Evolutionary conservation across 768 basidiomycete species (phyloP).

Genomic region (Amyloporia xantha): DNA sequence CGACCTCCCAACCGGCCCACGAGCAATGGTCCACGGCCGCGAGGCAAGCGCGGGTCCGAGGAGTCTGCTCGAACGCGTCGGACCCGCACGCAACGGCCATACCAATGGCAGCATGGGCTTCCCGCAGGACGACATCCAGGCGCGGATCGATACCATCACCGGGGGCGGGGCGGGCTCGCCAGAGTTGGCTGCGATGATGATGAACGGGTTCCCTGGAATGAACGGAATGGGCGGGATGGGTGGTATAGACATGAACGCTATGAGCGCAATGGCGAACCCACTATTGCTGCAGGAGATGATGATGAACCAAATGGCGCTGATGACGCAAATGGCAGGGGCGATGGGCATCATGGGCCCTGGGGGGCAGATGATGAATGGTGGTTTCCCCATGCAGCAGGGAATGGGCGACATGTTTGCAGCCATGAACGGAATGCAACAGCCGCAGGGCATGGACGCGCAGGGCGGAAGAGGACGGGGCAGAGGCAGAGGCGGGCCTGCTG

Average conservation of each 20-base stretch:
- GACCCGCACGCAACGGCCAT: conserved; percentile 28
- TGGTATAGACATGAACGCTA: conserved; percentile 59
- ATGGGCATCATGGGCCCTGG: conserved; percentile 72
- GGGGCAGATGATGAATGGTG: conserved; percentile 52
- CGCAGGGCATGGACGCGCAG: conserved; percentile 37
- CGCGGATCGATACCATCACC: conserved; percentile 74
- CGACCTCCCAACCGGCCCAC: conserved; percentile 78
- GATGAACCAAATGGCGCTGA: conserved; percentile 88
- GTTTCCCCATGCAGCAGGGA: conserved; percentile 52
- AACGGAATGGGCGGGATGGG: conserved; percentile 25
- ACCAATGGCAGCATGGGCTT: conserved; percentile 10
- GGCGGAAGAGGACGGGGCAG: conserved; percentile 27
- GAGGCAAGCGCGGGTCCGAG: conserved; percentile 30
- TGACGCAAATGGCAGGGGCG: conserved; percentile 85
- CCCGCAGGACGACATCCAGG: conserved; percentile 60
- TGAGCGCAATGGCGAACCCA: conserved; percentile 60
- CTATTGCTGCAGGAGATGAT: conserved; percentile 82
- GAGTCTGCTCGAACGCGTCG: conserved; percentile 80
- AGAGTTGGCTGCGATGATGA: conserved; percentile 45
- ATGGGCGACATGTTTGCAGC: conserved; percentile 39
- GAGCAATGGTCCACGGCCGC: conserved; percentile 58
- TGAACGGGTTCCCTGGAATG: conserved; percentile 25
- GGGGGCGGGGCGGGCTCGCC: conserved; percentile 36
- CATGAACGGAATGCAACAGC: conserved; percentile 27
- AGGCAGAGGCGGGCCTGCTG: conserved; percentile 21